phyloP scores from a whole-genome alignment of 371 early-diverging fungal species.

The Syncephalastrum racemosum region DNA sequence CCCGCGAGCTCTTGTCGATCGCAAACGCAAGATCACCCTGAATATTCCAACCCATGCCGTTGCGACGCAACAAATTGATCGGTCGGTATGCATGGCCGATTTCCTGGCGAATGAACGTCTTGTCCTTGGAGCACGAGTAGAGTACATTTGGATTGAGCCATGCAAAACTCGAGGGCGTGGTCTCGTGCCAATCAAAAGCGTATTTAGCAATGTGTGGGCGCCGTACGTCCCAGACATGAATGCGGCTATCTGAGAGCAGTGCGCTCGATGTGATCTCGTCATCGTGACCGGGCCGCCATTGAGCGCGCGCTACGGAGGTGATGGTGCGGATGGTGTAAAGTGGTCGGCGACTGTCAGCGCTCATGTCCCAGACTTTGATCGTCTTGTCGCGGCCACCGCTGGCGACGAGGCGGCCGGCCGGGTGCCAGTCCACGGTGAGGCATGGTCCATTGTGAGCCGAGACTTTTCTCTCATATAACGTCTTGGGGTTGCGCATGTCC shows the following conservation, averaged over 20 bases:
- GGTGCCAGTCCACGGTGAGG: slow-evolving; percentile 82
- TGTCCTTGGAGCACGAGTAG: slow-evolving; percentile 81
- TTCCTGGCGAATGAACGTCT: slow-evolving; percentile 61
- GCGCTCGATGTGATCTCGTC: slow-evolving; percentile 78
- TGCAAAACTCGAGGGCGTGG: slow-evolving; percentile 69
- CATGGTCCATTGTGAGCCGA: slow-evolving; percentile 80
- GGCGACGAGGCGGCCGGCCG: slow-evolving; percentile 72
- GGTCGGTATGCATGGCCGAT: slow-evolving; percentile 51
- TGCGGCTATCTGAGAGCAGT: slow-evolving; percentile 62
- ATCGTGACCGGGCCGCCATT: slow-evolving; percentile 77
- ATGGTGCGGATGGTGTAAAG: slow-evolving; percentile 70
- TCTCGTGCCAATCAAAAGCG: slow-evolving; percentile 72
- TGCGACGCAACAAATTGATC: slow-evolving; percentile 45
- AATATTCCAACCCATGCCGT: slow-evolving; percentile 68
- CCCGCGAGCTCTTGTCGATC: slow-evolving; percentile 39
- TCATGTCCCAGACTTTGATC: slow-evolving; percentile 88
- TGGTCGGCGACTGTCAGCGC: slow-evolving; percentile 66
- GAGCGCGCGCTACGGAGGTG: slow-evolving; percentile 69
- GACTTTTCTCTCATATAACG: slow-evolving; percentile 65
- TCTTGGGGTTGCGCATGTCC: slow-evolving; percentile 73
- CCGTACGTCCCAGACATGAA: slow-evolving; percentile 78
- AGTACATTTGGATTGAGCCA: slow-evolving; percentile 70
- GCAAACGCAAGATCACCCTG: slow-evolving; percentile 74
- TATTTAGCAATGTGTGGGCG: slow-evolving; percentile 73
- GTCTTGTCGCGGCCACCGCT: slow-evolving; percentile 83